Evolutionary conservation across 2,329 filamentous ascomycete genomes (phyloP).

Genomic region (Beauveria sp.): DNA sequence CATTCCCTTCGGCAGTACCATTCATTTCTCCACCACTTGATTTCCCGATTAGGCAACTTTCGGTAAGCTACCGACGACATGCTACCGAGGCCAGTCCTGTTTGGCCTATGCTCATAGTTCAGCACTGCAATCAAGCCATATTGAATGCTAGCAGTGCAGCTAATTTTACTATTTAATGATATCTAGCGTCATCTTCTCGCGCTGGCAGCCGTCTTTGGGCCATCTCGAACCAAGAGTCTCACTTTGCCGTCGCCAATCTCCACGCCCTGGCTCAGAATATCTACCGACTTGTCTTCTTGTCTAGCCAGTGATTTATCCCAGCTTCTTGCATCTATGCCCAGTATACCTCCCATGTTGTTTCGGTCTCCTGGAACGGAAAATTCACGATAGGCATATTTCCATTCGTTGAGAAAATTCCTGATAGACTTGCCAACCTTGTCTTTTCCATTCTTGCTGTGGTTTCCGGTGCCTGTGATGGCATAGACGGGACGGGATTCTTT

Average conservation of each 20-base stretch:
- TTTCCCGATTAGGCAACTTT: neutral
- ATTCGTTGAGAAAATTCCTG: conserved; percentile 84
- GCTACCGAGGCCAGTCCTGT: no score
- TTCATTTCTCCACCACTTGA: neutral
- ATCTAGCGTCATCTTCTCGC: conserved; percentile 32
- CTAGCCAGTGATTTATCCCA: conserved; percentile 55
- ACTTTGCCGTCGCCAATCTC: conserved; percentile 63
- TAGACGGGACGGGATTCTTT: conserved; percentile 72
- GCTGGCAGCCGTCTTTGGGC: conserved; percentile 47
- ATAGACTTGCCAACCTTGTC: conserved; percentile 97
- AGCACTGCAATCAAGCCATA: neutral
- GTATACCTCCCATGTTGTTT: conserved; percentile 68
- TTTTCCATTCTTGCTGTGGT: conserved; percentile 97
- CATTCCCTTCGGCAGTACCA: neutral
- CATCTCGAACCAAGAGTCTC: conserved; percentile 54
- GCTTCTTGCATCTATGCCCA: conserved; percentile 60
- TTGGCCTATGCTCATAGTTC: neutral
- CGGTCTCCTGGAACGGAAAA: conserved; percentile 95
- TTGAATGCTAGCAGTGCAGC: neutral
- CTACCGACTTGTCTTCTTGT: conserved; percentile 40
- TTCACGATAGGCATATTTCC: conserved; percentile 91
- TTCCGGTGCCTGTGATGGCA: conserved; percentile 91
- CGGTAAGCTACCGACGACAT: neutral
- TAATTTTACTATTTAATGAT: conserved; percentile 10
- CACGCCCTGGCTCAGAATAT: conserved; percentile 57